Conservation (phyloP, 164 flowering plant species). For the Hamamelis virginiana region DNA sequence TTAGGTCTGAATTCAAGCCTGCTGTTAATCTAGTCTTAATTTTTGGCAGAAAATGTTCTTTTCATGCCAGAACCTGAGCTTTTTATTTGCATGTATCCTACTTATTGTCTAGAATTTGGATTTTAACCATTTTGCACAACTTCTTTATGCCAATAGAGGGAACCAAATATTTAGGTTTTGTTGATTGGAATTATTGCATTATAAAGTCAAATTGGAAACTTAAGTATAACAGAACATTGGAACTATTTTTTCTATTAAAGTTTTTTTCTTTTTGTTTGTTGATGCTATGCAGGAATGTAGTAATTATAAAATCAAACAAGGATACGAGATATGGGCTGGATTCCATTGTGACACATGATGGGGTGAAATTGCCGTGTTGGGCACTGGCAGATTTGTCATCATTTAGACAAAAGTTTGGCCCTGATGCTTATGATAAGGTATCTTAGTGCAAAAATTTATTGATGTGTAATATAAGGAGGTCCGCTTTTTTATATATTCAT, state of each 20-base stretch:
- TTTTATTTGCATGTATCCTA: too few relatives aligned
- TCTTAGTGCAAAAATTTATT: background rate
- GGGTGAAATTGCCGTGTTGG: constrained; percentile 79
- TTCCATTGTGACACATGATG: constrained; percentile 92
- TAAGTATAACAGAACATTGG: background rate
- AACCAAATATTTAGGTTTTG: too few relatives aligned
- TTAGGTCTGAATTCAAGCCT: too few relatives aligned
- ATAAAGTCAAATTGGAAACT: background rate
- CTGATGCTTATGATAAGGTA: constrained; percentile 60
- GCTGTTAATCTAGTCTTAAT: too few relatives aligned
- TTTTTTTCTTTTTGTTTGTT: constrained; percentile 1
- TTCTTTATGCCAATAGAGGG: too few relatives aligned
- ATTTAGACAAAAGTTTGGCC: constrained; percentile 57
- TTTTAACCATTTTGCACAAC: too few relatives aligned
- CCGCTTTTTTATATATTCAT: too few relatives aligned
- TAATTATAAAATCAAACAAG: constrained; percentile 80
- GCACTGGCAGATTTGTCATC: constrained; percentile 66
- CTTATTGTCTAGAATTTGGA: too few relatives aligned
- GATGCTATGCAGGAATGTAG: constrained; percentile 58
- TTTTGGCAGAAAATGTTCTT: too few relatives aligned
- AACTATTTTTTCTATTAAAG: background rate
- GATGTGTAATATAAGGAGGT: background rate
- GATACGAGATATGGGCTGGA: constrained; percentile 83
- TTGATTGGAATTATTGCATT: too few relatives aligned
- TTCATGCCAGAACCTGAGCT: too few relatives aligned